These are phyloP conservation scores for Colletotrichum orbiculare DNA, from an alignment of 2,329 filamentous ascomycete species.

Conservation along the genomic window DNA sequence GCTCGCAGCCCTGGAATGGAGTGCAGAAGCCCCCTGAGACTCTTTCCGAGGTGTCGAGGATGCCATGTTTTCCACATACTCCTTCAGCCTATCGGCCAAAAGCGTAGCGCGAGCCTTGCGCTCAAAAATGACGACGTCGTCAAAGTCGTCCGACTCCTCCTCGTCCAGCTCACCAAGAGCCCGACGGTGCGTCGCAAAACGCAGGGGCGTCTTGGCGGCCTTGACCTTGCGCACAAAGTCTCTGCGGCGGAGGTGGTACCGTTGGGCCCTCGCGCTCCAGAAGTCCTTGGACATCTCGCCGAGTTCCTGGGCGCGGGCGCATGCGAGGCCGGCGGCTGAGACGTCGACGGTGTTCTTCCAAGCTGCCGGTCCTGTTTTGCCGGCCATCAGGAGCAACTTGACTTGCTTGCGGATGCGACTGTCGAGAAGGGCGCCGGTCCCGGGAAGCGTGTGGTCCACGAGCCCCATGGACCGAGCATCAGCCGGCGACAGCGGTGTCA, in stretches of 20 bases:
- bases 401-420: slow-evolving; percentile 49
- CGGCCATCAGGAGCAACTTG: slow-evolving; percentile 41
- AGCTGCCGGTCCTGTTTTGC: slow-evolving; percentile 28
- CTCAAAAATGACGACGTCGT: slow-evolving; percentile 43
- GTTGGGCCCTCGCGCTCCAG: slow-evolving; percentile 49
- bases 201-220: slow-evolving; percentile 48
- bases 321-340: slow-evolving; percentile 44
- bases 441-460: slow-evolving; percentile 52
- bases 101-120: slow-evolving; percentile 29
- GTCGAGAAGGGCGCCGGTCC: slow-evolving; percentile 46
- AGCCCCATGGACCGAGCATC: slow-evolving; percentile 51
- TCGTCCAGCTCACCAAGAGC: slow-evolving; percentile 44
- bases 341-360: slow-evolving; percentile 52
- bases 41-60: background rate
- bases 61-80: slow-evolving; percentile 29
- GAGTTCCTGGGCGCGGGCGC: slow-evolving; percentile 49
- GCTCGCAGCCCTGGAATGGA: slow-evolving; percentile 16
- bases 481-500: slow-evolving; percentile 51
- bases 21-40: background rate
- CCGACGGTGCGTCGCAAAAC: slow-evolving; percentile 52
- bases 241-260: slow-evolving; percentile 51
- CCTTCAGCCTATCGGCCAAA: slow-evolving; percentile 30
- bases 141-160: slow-evolving; percentile 50
- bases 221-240: slow-evolving; percentile 55
- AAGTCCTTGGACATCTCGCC: slow-evolving; percentile 56